Percentiles rank a stretch among this genome's conserved stretches.
Evolutionary conservation across 257 asterid species (phyloP).

Genomic region (Solanum virginianum): DNA sequence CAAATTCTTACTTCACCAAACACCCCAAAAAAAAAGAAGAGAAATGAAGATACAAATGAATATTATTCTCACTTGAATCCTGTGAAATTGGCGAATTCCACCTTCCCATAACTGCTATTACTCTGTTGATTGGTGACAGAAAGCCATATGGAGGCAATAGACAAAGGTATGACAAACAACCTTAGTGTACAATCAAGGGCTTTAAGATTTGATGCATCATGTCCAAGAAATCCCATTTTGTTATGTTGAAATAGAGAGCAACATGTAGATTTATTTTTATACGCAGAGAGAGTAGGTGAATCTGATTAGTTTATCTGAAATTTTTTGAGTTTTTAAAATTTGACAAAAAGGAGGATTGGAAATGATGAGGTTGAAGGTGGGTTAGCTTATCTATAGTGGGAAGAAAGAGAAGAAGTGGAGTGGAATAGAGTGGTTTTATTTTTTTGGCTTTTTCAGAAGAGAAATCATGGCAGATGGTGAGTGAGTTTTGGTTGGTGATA

Average conservation of each 20-base stretch:
- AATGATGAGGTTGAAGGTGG: not conserved
- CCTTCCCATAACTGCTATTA: slow-evolving; percentile 40
- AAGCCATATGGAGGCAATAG: slow-evolving; percentile 64
- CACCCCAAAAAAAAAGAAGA: not conserved
- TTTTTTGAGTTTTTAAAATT: not conserved
- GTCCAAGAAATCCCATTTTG: slow-evolving; percentile 30
- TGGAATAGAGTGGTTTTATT: not conserved
- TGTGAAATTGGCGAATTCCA: slow-evolving; percentile 41
- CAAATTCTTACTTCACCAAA: no score
- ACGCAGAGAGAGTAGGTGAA: not conserved
- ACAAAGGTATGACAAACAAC: slow-evolving; percentile 49
- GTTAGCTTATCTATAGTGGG: slow-evolving; percentile 3
- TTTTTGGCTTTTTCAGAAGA: slow-evolving; percentile 2
- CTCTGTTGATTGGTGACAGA: slow-evolving; percentile 34
- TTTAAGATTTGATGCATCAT: slow-evolving; percentile 30
- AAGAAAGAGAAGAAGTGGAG: slow-evolving; percentile 18
- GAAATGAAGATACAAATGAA: not conserved
- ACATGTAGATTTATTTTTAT: not conserved
- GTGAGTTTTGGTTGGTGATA: not conserved
- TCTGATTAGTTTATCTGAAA: not conserved
- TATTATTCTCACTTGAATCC: slow-evolving; percentile 51
- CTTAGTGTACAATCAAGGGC: slow-evolving; percentile 54
- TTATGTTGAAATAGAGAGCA: not conserved
- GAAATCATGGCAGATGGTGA: slow-evolving; percentile 20
- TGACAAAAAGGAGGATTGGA: not conserved